phyloP scores from a whole-genome alignment of 2,329 filamentous ascomycete species.

The Xylariaceae sp. region DNA sequence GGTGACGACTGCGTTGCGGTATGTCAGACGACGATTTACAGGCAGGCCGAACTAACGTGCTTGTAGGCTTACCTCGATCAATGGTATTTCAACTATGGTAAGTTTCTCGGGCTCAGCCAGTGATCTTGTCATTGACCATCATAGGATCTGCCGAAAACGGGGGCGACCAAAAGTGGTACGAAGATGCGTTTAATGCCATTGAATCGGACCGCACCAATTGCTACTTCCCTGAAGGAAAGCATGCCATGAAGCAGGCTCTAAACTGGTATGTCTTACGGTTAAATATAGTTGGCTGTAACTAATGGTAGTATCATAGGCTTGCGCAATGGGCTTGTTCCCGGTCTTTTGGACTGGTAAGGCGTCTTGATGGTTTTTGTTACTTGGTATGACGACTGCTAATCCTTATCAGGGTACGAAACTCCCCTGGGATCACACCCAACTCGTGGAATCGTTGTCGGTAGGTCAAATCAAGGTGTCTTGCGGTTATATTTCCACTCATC shows the following conservation, averaged over 20 bases:
- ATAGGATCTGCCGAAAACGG: conserved; percentile 13
- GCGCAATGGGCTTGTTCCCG: conserved; percentile 93
- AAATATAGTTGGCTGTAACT: neutral
- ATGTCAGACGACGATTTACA: neutral
- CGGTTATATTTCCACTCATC: neutral
- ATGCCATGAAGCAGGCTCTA: conserved; percentile 77
- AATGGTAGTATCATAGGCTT: conserved; percentile 43
- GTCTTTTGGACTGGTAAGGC: conserved; percentile 65
- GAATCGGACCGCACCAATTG: conserved; percentile 59
- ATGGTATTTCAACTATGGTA: conserved; percentile 97
- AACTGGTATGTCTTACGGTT: conserved; percentile 49
- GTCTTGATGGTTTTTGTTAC: neutral
- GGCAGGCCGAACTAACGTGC: neutral
- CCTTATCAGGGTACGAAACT: conserved; percentile 67
- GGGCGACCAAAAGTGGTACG: conserved; percentile 55
- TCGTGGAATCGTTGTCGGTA: conserved; percentile 78
- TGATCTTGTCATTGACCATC: conserved; percentile 37
- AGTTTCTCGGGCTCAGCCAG: conserved; percentile 32
- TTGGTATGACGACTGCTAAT: conserved; percentile 1
- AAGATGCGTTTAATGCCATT: conserved; percentile 67
- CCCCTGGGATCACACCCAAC: conserved; percentile 84
- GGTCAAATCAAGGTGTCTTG: neutral
- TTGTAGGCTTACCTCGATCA: conserved; percentile 73
- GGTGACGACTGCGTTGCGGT: conserved; percentile 84
- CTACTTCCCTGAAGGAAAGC: conserved; percentile 67